A percentile compares a stretch with the other conserved stretches of the same genome.
These are phyloP conservation scores for Xylariaceae sp. DNA, from an alignment of 2,329 filamentous ascomycete species.

Conservation along the genomic window DNA sequence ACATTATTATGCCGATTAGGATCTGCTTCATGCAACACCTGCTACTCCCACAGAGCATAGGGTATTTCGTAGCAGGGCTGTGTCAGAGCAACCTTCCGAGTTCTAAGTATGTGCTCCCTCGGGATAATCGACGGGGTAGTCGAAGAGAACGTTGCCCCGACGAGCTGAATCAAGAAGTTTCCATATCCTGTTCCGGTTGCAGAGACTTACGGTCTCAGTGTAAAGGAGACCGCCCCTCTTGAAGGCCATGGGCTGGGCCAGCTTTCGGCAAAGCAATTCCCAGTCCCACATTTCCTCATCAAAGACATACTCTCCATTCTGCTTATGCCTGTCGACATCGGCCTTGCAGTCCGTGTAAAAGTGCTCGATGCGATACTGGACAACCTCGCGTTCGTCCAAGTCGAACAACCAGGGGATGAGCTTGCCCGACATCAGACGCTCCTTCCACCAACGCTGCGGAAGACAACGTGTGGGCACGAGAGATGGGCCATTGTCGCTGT, in stretches of 20 bases:
- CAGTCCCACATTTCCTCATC: constrained; percentile 22
- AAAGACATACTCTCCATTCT: background rate
- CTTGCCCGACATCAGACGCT: constrained; percentile 12
- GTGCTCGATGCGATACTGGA: background rate
- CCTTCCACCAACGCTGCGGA: constrained; percentile 18
- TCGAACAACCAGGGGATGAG: constrained; percentile 26
- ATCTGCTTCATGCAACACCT: no score
- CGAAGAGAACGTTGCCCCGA: constrained; percentile 13
- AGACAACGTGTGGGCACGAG: constrained; percentile 19
- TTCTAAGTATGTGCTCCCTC: no score
- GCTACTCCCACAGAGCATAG: no score
- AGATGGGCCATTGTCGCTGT: background rate
- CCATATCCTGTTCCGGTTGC: constrained; percentile 27
- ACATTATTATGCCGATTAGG: no score
- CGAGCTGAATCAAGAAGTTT: constrained; percentile 16
- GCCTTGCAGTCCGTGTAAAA: background rate
- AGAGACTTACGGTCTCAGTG: background rate
- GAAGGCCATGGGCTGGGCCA: constrained; percentile 17
- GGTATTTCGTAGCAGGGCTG: no score
- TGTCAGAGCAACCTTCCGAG: no score
- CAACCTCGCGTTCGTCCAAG: background rate
- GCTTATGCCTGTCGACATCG: background rate
- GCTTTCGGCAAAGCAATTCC: constrained; percentile 24
- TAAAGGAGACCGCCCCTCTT: constrained; percentile 5
- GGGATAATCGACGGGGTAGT: background rate